Evolutionary conservation across 306 rosid genomes (phyloP), one percentile per base, ranked within the genome.

Genomic region (Cicer arietinum): DNA sequence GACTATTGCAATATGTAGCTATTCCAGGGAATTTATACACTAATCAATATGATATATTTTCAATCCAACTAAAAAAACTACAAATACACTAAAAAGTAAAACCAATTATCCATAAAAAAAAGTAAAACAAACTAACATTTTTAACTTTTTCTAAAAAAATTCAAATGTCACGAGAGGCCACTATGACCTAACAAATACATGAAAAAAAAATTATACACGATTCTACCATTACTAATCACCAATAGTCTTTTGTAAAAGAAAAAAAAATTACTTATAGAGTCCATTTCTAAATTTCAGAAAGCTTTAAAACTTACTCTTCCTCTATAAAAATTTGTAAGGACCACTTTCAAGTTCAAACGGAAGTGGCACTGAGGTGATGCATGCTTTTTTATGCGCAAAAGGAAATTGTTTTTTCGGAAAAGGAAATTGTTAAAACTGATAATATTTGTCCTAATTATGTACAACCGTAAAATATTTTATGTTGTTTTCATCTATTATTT

Each of bases 221-320:
- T 78, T 70, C 41, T 52, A 60, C 42, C 46, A 63, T 52, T 41
- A 52, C 42, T 67, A 7, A 10, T 10, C 56, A 30, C 37, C 10
- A 52, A 51, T n/a, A 52, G 1, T 22, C 25, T 22, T 22, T 22
- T 1, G 2, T 22, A 22, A 22, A 22, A 22, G 25, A 14, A 1
- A 22, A 22, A 22, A 22, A 22, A 7, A 10, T 10, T 45, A 13
- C 37, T n/a, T 41, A 41, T n/a, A 52, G 16, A 67, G 59, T 7
- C 10, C 9, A 35, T 52, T 35, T 77, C 18, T 59, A 69, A 69
- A 69, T 41, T 77, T 69, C 17, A 18, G 52, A 30, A 73, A 58
- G 37, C 52, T 40, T 71, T 4, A 45, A 43, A 66, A 45, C 25
- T 43, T 18, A 16, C 17, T 2, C 3, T 16, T 66, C 35, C 39